These are phyloP conservation scores for Sistotremastrum suecicum DNA, from an alignment of 768 basidiomycete genomes.

Conservation along the genomic window DNA sequence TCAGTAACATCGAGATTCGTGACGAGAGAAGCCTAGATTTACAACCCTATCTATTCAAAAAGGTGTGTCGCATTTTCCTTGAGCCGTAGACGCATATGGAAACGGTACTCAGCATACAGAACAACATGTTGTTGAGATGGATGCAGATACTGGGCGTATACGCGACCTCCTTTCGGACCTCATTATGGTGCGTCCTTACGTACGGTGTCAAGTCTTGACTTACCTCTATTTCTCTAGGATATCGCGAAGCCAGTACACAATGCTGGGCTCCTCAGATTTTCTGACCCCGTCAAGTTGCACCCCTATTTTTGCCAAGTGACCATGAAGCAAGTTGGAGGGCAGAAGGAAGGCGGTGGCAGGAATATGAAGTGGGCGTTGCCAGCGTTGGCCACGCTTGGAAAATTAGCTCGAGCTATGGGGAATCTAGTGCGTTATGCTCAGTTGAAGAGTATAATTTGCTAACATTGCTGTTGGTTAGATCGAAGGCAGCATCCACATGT, in stretches of 20 bases:
- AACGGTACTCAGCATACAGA: constrained; percentile 40
- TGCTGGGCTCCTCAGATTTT: constrained; percentile 29
- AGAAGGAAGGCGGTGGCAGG: constrained; percentile 8
- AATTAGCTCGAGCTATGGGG: constrained; percentile 70
- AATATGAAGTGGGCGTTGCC: constrained; percentile 35
- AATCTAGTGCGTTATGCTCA: constrained; percentile 50
- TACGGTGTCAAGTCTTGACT: constrained; percentile 1
- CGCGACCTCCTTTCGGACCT: constrained; percentile 52
- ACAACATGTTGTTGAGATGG: constrained; percentile 67
- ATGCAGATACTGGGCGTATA: constrained; percentile 46
- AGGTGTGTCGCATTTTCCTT: constrained; percentile 30
- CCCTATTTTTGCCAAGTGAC: constrained; percentile 42
- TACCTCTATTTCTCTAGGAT: constrained; percentile 7
- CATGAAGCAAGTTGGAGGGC: constrained; percentile 20
- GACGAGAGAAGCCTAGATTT: constrained; percentile 86
- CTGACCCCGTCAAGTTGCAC: constrained; percentile 53
- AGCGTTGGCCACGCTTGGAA: constrained; percentile 35
- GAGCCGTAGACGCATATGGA: neutral
- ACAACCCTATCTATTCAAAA: constrained; percentile 73
- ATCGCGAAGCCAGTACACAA: constrained; percentile 15
- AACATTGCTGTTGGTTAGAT: constrained; percentile 30
- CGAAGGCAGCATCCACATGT: constrained; percentile 72
- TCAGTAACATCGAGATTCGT: constrained; percentile 88
- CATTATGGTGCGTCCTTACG: constrained; percentile 47
- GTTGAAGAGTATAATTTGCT: constrained; percentile 1